phyloP scores from a whole-genome alignment of 139 green algal species.

The Micractinium conductrix region DNA sequence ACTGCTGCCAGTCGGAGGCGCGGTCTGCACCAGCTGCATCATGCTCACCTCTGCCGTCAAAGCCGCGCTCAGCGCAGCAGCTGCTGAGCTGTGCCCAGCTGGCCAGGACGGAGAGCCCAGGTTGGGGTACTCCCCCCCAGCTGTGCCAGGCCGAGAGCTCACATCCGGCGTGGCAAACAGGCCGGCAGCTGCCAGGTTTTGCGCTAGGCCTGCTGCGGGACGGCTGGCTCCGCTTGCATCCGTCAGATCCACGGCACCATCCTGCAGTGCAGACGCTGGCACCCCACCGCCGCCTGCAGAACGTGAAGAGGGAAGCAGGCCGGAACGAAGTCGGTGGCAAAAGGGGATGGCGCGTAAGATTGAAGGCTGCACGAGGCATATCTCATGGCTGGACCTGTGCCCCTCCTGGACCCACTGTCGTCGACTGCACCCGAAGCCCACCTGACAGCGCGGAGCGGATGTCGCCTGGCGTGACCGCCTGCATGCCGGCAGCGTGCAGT shows the following conservation, averaged over 20 bases:
- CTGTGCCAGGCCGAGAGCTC: not conserved
- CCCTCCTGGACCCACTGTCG: not conserved
- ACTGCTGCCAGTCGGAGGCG: not conserved
- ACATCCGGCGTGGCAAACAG: constrained; percentile 1
- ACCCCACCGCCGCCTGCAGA: no score
- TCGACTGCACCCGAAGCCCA: no score
- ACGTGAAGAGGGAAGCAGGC: no score
- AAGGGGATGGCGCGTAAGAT: no score
- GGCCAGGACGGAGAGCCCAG: constrained; percentile 9
- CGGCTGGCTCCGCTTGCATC: not conserved
- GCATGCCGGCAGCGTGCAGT: constrained; percentile 2
- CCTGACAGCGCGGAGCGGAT: constrained; percentile 20
- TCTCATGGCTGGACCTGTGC: no score
- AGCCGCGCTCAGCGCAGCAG: constrained; percentile 1
- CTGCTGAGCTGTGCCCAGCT: not conserved
- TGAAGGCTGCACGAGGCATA: no score
- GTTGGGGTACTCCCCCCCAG: constrained; percentile 8
- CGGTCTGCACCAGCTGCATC: not conserved
- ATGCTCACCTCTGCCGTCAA: constrained; percentile 14
- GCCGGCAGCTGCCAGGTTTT: constrained; percentile 16
- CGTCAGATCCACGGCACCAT: no score
- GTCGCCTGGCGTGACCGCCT: not conserved
- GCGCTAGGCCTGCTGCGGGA: not conserved
- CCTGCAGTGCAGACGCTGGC: no score
- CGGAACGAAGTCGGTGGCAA: no score